Conservation (phyloP, 129 eudicot genomes). For the Kitagawia praeruptora region DNA sequence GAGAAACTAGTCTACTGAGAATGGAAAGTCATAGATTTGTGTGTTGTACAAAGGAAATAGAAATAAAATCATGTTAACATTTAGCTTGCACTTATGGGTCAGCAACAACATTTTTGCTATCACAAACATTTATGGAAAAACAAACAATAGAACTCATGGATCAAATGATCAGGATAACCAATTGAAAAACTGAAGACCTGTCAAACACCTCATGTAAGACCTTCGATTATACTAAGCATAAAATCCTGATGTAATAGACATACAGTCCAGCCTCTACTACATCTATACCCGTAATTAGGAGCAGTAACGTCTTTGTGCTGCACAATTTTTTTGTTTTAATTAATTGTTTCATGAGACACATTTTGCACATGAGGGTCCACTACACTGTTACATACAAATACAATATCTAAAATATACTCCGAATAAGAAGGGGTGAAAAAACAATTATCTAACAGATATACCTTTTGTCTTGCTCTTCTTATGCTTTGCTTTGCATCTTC, state of each 20-base stretch:
- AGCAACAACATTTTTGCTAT: neutral
- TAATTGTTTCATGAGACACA: neutral
- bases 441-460: conserved; percentile 15
- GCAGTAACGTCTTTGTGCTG: neutral
- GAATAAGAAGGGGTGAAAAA: conserved; percentile 6
- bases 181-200: neutral
- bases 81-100: neutral
- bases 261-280: neutral
- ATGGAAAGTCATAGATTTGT: neutral
- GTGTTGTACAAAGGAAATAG: neutral
- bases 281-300: neutral
- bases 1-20: neutral
- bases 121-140: neutral
- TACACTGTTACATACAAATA: neutral
- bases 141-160: neutral
- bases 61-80: neutral
- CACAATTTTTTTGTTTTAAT: neutral
- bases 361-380: neutral
- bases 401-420: neutral
- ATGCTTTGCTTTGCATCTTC: conserved; percentile 94
- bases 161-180: neutral
- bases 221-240: too few species aligned
- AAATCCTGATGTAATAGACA: neutral
- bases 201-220: neutral
- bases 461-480: conserved; percentile 96